Evolutionary conservation across 2,329 filamentous ascomycete genomes (phyloP), one percentile per base, ranked within the genome.

Genomic region (Aspergillus sp.): DNA sequence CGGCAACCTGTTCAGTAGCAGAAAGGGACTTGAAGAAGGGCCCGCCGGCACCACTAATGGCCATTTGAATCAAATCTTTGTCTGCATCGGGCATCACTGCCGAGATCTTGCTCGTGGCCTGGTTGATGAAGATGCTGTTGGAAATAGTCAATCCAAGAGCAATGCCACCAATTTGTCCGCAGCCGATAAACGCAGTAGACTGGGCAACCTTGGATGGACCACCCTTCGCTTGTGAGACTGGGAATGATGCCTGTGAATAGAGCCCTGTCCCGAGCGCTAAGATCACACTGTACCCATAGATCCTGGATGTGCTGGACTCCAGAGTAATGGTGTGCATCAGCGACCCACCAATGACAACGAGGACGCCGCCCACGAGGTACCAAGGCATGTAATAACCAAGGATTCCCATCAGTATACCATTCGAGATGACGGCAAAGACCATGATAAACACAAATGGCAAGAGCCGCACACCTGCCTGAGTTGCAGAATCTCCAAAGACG

Each of bases 401-500:
- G 26, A 52, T 62, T 31, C 63, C 54, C 65, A 74, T 64, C 6
- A 70, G 59, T 6, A 46, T 55, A 12, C 71, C 70, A 39, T 67
- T 67, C 20, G 60, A 18, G n/a, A 72, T 56, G 51, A 61, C 60
- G 29, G 62, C 47, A 11, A 65, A 46, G 11, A 71, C 67, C 32
- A 65, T 26, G 26, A 70, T 14, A 26, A 55, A 53, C 39, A 74
- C 62, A 49, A 66, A 70, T 2, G 72, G 73, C 11, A 75, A 63
- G 10, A 76, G 64, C 6, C 68, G 69, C 3, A 76, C 71, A 9
- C 68, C 69, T 18, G 71, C 67, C 24, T 55, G 58, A 4, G 72
- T 54, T 1, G 69, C 71, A 0, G 64, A 69, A 51, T 81, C 80
- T 7, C 78, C 78, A 4, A 72, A 73, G 0, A 76, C 75, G 66